Base-by-base conservation (phyloP, 345 rosid species). In the Durio zibethinus region DNA sequence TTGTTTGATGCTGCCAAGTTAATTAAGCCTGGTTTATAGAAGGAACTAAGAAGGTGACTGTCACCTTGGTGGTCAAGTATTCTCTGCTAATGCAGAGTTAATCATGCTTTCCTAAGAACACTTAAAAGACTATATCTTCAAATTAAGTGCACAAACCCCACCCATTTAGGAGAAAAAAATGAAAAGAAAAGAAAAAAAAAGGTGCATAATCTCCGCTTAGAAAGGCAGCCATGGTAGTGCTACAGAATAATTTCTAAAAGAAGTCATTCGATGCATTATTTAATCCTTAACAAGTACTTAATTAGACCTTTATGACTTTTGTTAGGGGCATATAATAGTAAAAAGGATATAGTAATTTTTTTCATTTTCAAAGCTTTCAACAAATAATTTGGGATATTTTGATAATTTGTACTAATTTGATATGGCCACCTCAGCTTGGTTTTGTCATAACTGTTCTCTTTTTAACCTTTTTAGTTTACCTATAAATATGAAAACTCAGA, bases 1-100 rank as follows among this genome's bases (percentile, higher is more conserved):
- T 56, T 65, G 60, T 74, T 74, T 74, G 72, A 68, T 52, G 40
- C 5, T 66, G 68, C 31, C 60, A 81, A 71, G 77, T 54, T 71
- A 42, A 12, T 62, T 25, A 29, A 38, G 35, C 64, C 60, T 60
- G 15, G 21, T 35, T 21, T 20, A 81, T 43, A 31, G 52, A 80
- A 59, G 63, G 63, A 57, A 43, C 14, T 6, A 25, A 18, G 80
- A 35, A 79, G 75, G 60, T 38, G 79, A 7, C 16, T 18, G 33
- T 23, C 69, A 27, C 48, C 59, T 62, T 52, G 50, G 25, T 31
- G 52, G 79, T 50, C 40, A 71, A 70, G 79, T 82, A 64, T 78
- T 74, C 81, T 72, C 56, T 42, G 18, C 15, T 74, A 20, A 33
- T 29, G 57, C 57, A 33, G 27, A 23, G 56, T 54, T 45, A 74